These are phyloP conservation scores for Vanrija sp. DNA, from an alignment of 1,284 basidiomycete genomes.

Conservation along the genomic window DNA sequence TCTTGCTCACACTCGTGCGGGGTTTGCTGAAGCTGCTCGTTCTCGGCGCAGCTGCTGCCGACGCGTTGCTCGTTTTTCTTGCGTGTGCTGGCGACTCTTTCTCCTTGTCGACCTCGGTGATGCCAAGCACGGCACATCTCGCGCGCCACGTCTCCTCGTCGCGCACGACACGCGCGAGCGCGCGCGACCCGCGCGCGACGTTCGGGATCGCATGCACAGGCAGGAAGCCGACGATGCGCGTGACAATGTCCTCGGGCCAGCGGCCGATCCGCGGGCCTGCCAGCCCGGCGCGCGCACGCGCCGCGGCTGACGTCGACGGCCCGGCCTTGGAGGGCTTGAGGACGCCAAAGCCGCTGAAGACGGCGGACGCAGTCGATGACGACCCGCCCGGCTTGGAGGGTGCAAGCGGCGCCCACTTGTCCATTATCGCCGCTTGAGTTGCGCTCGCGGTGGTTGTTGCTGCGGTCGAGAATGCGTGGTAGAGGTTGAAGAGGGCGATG, in stretches of 20 bases:
- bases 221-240: conserved; percentile 64
- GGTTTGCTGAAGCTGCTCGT: conserved; percentile 21
- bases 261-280: conserved; percentile 61
- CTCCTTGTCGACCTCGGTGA: conserved; percentile 32
- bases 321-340: conserved; percentile 54
- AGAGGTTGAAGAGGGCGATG: too few species aligned
- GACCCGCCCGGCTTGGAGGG: conserved; percentile 32
- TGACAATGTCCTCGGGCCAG: conserved; percentile 71
- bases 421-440: conserved; percentile 20
- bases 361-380: conserved; percentile 50
- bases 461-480: too few species aligned
- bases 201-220: conserved; percentile 73
- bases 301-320: conserved; percentile 11
- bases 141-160: conserved; percentile 72
- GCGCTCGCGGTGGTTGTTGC: neutral
- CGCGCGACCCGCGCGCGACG: conserved; percentile 65
- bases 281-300: conserved; percentile 19
- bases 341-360: conserved; percentile 59
- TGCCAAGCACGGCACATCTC: conserved; percentile 62
- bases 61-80: neutral
- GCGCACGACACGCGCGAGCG: conserved; percentile 61
- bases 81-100: neutral
- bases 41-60: conserved; percentile 2
- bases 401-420: conserved; percentile 43
- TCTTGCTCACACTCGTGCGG: neutral